Conservation (phyloP, 2,329 filamentous ascomycete genomes). For the Sporothrix euskadiensis region DNA sequence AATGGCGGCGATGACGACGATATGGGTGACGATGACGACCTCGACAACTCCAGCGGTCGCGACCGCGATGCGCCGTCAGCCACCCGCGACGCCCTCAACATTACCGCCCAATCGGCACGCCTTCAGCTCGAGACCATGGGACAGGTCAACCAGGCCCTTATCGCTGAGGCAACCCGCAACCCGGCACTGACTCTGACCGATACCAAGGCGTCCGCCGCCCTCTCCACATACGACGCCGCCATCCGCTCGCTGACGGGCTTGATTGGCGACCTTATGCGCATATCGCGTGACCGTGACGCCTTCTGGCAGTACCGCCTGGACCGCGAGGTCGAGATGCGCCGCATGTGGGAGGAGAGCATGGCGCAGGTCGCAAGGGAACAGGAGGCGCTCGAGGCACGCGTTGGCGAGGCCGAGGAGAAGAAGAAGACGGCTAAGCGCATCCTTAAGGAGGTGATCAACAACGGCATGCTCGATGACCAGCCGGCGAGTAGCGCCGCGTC, state of each 20-base stretch:
- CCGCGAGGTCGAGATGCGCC: conserved; percentile 84
- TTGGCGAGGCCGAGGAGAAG: conserved; percentile 88
- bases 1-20: conserved; percentile 49
- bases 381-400: conserved; percentile 81
- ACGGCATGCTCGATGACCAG: conserved; percentile 44
- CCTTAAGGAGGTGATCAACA: conserved; percentile 78
- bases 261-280: conserved; percentile 82
- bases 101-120: conserved; percentile 92
- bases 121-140: conserved; percentile 88
- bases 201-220: conserved; percentile 70
- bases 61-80: conserved; percentile 66
- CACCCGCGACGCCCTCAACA: conserved; percentile 92
- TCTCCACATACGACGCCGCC: conserved; percentile 84
- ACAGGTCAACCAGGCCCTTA: conserved; percentile 79
- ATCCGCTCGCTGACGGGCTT: conserved; percentile 84
- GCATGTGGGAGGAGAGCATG: conserved; percentile 99
- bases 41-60: conserved; percentile 72
- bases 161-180: conserved; percentile 68
- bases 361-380: conserved; percentile 93
- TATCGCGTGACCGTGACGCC: conserved; percentile 88
- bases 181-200: conserved; percentile 75
- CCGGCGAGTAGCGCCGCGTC: conserved; percentile 29
- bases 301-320: conserved; percentile 97
- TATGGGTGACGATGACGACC: conserved; percentile 71
- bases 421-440: conserved; percentile 86